phyloP scores from a whole-genome alignment of 1,139 yeast genomes.

The Blastobotrys capitulatus region DNA sequence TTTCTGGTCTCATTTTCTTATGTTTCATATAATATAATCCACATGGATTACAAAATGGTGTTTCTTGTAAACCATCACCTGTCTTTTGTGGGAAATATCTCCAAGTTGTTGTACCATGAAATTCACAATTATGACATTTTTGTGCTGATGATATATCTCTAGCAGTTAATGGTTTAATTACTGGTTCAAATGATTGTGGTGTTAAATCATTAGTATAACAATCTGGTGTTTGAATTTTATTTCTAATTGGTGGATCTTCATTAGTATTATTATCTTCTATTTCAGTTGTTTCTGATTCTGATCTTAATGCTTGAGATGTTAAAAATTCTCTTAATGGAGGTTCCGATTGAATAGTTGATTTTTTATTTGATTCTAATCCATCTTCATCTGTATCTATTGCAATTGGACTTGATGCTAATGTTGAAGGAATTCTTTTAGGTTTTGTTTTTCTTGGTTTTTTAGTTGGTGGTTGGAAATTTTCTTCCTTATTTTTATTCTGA shows the following conservation, averaged over 20 bases:
- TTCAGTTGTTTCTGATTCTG: background rate
- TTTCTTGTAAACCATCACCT: constrained; percentile 17
- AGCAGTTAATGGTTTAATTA: background rate
- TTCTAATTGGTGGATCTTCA: background rate
- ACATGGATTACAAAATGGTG: constrained; percentile 35
- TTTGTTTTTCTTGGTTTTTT: background rate
- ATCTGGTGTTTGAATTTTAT: background rate
- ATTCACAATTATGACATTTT: background rate
- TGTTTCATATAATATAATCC: constrained; percentile 33
- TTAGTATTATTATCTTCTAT: background rate
- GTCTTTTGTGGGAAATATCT: constrained; percentile 19
- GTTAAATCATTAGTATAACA: background rate
- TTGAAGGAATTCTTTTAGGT: background rate
- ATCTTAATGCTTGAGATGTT: background rate
- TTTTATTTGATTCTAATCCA: background rate
- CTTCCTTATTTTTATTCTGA: too few relatives aligned
- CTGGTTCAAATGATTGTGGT: background rate
- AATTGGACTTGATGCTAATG: background rate
- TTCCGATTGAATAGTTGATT: background rate
- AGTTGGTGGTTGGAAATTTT: background rate
- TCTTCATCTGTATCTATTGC: background rate
- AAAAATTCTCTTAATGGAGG: background rate
- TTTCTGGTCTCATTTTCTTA: constrained; percentile 32
- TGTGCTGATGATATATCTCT: background rate
- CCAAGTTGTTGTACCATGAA: constrained; percentile 31